These are phyloP conservation scores for Solioccasus polychromus DNA, from an alignment of 768 basidiomycete genomes.

Conservation along the genomic window DNA sequence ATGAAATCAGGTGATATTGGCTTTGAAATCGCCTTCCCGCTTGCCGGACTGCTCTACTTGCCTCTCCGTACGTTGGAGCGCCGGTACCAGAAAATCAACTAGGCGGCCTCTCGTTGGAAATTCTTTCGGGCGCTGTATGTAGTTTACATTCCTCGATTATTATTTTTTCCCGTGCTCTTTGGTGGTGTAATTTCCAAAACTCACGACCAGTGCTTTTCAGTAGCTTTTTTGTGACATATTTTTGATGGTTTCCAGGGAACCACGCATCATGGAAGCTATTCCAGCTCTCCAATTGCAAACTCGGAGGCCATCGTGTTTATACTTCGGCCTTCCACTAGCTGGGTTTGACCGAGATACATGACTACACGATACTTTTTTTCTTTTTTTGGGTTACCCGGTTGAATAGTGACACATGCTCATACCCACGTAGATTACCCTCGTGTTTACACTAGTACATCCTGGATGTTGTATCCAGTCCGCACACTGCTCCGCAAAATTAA, in stretches of 20 bases:
- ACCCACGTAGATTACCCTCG: constrained; percentile 4
- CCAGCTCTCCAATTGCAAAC: background rate
- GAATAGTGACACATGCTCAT: background rate
- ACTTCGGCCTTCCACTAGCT: background rate
- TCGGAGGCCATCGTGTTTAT: constrained; percentile 1
- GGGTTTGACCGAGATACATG: constrained; percentile 5
- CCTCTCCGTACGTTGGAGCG: constrained; percentile 54
- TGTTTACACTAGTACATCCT: constrained; percentile 2
- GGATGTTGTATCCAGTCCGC: background rate
- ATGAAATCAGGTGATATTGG: constrained; percentile 66
- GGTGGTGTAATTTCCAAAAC: background rate
- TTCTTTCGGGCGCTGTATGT: constrained; percentile 8
- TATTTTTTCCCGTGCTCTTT: background rate
- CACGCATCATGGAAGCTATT: constrained; percentile 3
- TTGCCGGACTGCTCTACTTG: constrained; percentile 48
- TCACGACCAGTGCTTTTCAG: background rate
- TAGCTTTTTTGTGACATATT: constrained; percentile 1
- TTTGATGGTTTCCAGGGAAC: constrained; percentile 24
- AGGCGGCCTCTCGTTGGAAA: background rate
- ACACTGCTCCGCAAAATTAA: too few relatives aligned
- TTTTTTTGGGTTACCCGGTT: background rate
- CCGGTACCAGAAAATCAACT: constrained; percentile 27
- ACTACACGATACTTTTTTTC: background rate
- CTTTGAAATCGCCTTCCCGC: constrained; percentile 55
- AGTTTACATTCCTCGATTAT: constrained; percentile 3